Evolutionary conservation across 1,284 basidiomycete species (phyloP).

Genomic region (Chalciporus sp.): DNA sequence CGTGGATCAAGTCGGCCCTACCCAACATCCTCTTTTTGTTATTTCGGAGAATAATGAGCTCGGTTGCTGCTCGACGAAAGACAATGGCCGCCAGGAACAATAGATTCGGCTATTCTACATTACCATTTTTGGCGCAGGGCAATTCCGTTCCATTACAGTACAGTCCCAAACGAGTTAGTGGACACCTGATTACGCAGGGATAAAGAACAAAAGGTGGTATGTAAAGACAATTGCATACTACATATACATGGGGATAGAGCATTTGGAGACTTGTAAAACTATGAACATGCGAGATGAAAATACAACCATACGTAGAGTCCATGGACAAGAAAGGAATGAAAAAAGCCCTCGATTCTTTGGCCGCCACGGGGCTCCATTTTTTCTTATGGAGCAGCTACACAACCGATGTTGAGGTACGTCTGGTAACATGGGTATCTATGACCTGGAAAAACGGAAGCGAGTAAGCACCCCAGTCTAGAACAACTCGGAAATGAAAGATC

Average conservation of each 20-base stretch:
- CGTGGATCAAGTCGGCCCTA: conserved; percentile 2
- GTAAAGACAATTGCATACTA: conserved; percentile 6
- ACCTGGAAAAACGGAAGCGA: conserved; percentile 3
- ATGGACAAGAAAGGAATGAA: conserved; percentile 8
- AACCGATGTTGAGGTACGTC: neutral
- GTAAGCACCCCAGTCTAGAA: conserved; percentile 1
- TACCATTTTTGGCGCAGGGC: conserved; percentile 14
- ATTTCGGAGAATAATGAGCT: conserved; percentile 27
- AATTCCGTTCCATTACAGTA: too few species aligned
- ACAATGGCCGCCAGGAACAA: conserved; percentile 34
- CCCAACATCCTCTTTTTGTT: conserved; percentile 34
- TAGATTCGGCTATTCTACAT: conserved; percentile 17
- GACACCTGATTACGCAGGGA: too few species aligned
- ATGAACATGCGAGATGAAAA: conserved; percentile 10
- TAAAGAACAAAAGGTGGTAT: neutral
- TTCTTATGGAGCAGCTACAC: neutral
- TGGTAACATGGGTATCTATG: neutral
- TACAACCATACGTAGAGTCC: conserved; percentile 20
- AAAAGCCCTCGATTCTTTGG: neutral
- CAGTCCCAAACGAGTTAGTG: neutral
- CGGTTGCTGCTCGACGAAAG: conserved; percentile 26
- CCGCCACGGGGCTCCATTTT: neutral
- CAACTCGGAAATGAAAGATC: conserved; percentile 10
- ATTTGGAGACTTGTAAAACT: neutral
- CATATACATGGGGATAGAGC: conserved; percentile 8